phyloP scores from a whole-genome alignment of 768 basidiomycete genomes.

The Hygrocybe punicea region DNA sequence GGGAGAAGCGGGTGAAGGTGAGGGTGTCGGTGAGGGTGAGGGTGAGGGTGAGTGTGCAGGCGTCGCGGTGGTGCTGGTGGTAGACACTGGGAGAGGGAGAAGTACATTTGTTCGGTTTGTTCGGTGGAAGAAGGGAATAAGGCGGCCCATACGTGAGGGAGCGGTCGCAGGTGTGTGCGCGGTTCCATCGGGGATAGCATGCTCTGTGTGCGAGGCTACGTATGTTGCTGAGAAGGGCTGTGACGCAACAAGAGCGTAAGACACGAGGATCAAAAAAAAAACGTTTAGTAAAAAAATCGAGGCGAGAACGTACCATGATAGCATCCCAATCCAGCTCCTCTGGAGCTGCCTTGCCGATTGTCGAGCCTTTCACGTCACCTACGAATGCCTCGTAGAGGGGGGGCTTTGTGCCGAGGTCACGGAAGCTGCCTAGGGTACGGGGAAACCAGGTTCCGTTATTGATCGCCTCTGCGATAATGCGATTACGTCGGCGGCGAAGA shows the following conservation, averaged over 20 bases:
- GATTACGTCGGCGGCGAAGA: slow-evolving; percentile 58
- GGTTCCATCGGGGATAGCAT: background rate
- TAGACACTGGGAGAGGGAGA: background rate
- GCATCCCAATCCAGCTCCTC: slow-evolving; percentile 25
- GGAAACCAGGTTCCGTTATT: slow-evolving; percentile 60
- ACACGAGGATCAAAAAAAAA: slow-evolving; percentile 7
- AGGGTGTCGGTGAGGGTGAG: background rate
- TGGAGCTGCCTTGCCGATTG: slow-evolving; percentile 10
- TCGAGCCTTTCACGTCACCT: slow-evolving; percentile 13
- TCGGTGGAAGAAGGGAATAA: too few species aligned
- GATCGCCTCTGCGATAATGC: slow-evolving; percentile 60
- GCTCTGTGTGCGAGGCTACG: slow-evolving; percentile 1
- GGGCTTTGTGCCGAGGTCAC: slow-evolving; percentile 48
- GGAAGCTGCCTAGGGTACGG: slow-evolving; percentile 27
- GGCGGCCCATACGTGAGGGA: background rate
- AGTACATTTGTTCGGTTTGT: background rate
- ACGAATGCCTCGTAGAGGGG: slow-evolving; percentile 47
- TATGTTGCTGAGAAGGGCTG: slow-evolving; percentile 23
- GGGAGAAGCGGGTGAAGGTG: background rate
- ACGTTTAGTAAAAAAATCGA: slow-evolving; percentile 12
- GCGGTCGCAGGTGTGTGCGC: background rate
- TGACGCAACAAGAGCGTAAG: too few species aligned
- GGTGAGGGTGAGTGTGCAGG: slow-evolving; percentile 13
- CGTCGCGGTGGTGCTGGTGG: slow-evolving; percentile 9
- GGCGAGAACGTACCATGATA: slow-evolving; percentile 22